Evolutionary conservation across 2,329 filamentous ascomycete genomes (phyloP), one percentile per base, ranked within the genome.

Genomic region (Geoglossum cookeanum): DNA sequence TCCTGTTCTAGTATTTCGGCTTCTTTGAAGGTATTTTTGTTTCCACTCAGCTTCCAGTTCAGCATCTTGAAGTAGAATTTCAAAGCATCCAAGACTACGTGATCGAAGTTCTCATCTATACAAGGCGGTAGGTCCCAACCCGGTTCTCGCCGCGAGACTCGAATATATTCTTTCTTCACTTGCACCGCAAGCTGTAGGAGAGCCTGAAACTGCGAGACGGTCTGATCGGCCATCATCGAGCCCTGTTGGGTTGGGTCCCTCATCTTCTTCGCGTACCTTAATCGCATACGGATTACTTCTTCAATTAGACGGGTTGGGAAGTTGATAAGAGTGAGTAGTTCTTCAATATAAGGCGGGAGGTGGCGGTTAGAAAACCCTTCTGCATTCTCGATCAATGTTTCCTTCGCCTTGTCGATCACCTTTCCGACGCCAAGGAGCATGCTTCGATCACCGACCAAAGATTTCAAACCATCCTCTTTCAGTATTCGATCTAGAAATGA

Each of bases 11-110:
- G 73, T 61, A 98, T 85, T 74, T 98, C 92, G 5, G 92, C 92
- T 69, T 98, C 92, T 67, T 97, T 97, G 78, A 98, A 98, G 0
- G 90, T 96, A 71, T 97, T 98, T 69, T 96, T 97, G 74, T 97
- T 97, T 58, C 89, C 87, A 64, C 86, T 90, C 56, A 98, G 75
- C 69, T 97, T 97, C 88, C 90, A 97, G 67, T 97, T 96, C 49
- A 98, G 75, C 79, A 98, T 90, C 68, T 91, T 92, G 77, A 98
- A 98, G 71, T 98, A 98, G 69, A 95, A 97, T 68, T 91, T 94
- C 63, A 98, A 75, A 0, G 91, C 90, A 65, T 96, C 91, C 48
- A 98, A 72, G 8, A 97, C 87, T 17, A 94, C 87, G 37, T 84
- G 79, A 67, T 97, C 92, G 65, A 97, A 98, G 47, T 88, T 88